These are phyloP conservation scores for Fragosphaeria purpurea DNA, from an alignment of 2,329 filamentous ascomycete genomes.

Conservation along the genomic window DNA sequence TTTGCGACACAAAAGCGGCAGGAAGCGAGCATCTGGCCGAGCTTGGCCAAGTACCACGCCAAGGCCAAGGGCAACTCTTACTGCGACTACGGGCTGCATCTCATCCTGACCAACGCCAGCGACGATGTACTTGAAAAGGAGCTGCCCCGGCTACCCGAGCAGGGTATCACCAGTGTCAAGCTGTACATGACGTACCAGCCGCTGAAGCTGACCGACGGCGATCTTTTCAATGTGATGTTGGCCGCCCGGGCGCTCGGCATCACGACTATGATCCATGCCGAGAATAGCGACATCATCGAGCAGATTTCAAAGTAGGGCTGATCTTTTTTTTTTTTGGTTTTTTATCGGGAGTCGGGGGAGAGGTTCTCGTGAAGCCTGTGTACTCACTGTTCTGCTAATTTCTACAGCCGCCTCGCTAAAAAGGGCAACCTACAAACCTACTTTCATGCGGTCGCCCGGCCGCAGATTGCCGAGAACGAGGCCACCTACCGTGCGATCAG, in stretches of 20 bases:
- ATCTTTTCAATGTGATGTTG: slow-evolving; percentile 41
- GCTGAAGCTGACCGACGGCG: slow-evolving; percentile 36
- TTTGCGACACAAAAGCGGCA: slow-evolving; percentile 43
- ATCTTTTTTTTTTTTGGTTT: neutral
- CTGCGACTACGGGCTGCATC: slow-evolving; percentile 47
- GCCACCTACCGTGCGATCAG: slow-evolving; percentile 39
- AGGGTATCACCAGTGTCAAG: slow-evolving; percentile 37
- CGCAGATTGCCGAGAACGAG: slow-evolving; percentile 36
- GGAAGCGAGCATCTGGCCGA: slow-evolving; percentile 45
- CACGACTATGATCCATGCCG: slow-evolving; percentile 49
- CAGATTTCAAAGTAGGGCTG: slow-evolving; percentile 16
- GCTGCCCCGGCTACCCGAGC: slow-evolving; percentile 25
- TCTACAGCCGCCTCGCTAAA: slow-evolving; percentile 15
- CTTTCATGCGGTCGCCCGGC: slow-evolving; percentile 35
- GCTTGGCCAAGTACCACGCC: slow-evolving; percentile 60
- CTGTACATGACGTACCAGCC: slow-evolving; percentile 43
- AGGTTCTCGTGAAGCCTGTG: neutral
- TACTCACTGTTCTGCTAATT: neutral
- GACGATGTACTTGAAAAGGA: slow-evolving; percentile 31
- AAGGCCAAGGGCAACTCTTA: slow-evolving; percentile 52
- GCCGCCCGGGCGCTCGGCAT: slow-evolving; percentile 35
- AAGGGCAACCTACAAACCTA: slow-evolving; percentile 25
- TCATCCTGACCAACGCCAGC: slow-evolving; percentile 37
- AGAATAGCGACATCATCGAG: slow-evolving; percentile 54
- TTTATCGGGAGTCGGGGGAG: no score